Conservation (phyloP, 495 filamentous ascomycete genomes). For the Xylaria grammica region DNA sequence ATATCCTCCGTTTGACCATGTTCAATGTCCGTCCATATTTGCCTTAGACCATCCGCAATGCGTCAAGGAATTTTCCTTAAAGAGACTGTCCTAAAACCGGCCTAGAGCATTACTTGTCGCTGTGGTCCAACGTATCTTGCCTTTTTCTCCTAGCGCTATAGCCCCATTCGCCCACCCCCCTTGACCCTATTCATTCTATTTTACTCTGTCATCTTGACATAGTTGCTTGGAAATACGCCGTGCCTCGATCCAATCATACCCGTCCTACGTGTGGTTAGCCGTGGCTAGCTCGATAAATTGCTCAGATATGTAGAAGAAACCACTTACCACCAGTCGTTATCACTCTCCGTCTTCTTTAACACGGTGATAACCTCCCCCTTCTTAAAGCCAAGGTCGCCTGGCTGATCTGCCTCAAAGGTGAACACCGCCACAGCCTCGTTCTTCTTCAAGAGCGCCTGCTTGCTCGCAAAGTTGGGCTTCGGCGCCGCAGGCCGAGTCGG, state of each 20-base stretch:
- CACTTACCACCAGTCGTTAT: conserved; percentile 86
- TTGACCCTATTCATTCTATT: neutral
- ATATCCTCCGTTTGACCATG: conserved; percentile 1
- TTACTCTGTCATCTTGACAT: conserved; percentile 56
- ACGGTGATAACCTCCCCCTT: conserved; percentile 99
- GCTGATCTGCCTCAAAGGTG: conserved; percentile 92
- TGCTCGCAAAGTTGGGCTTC: conserved; percentile 78
- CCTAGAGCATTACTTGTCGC: neutral
- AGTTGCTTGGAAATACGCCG: conserved; percentile 63
- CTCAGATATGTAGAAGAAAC: neutral
- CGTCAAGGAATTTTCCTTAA: neutral
- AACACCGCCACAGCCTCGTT: conserved; percentile 90
- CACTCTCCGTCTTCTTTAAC: conserved; percentile 90
- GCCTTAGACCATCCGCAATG: neutral
- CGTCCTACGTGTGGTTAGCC: conserved; percentile 50
- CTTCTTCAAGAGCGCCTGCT: conserved; percentile 68
- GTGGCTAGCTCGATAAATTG: neutral
- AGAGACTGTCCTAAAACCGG: neutral
- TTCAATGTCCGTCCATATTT: neutral
- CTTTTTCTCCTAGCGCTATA: neutral
- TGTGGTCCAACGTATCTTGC: neutral
- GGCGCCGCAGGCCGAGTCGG: conserved; percentile 79
- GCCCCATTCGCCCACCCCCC: neutral
- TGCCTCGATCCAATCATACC: conserved; percentile 59
- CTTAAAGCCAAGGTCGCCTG: conserved; percentile 92